A percentile compares a stretch with the other conserved stretches of the same genome.
Evolutionary conservation across 176 grass and related monocot species (phyloP).

Genomic region (Oryza meyeriana): DNA sequence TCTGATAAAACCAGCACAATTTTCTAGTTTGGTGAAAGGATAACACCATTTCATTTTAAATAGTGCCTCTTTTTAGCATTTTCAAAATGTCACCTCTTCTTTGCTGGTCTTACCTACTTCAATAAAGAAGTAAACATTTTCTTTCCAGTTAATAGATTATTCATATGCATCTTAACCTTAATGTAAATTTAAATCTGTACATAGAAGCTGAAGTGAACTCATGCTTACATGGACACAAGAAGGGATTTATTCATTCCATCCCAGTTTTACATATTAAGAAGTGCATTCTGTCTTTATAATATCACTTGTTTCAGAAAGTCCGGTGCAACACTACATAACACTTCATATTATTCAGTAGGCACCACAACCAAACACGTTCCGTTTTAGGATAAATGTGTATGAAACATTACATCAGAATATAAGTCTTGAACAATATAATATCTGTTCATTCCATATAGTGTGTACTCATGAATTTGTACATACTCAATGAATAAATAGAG

Average conservation of each 20-base stretch:
- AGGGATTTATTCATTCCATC: background rate
- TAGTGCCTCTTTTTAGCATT: background rate
- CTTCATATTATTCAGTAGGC: background rate
- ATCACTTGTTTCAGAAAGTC: background rate
- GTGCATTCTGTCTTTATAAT: background rate
- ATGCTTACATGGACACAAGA: background rate
- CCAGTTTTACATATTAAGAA: background rate
- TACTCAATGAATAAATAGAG: background rate
- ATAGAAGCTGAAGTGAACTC: background rate
- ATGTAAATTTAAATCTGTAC: background rate
- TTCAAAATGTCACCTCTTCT: background rate
- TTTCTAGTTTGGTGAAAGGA: background rate
- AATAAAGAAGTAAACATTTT: background rate
- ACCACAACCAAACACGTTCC: background rate
- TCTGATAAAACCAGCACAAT: background rate
- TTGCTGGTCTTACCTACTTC: background rate
- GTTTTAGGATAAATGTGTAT: background rate
- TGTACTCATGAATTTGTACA: background rate
- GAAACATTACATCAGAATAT: background rate
- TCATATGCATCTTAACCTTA: background rate
- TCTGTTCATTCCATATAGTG: background rate
- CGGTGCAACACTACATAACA: background rate
- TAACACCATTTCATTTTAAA: background rate
- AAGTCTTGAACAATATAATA: background rate
- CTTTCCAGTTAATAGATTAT: background rate